phyloP scores from a whole-genome alignment of 495 filamentous ascomycete genomes.

The Rostrohypoxylon terebratum region DNA sequence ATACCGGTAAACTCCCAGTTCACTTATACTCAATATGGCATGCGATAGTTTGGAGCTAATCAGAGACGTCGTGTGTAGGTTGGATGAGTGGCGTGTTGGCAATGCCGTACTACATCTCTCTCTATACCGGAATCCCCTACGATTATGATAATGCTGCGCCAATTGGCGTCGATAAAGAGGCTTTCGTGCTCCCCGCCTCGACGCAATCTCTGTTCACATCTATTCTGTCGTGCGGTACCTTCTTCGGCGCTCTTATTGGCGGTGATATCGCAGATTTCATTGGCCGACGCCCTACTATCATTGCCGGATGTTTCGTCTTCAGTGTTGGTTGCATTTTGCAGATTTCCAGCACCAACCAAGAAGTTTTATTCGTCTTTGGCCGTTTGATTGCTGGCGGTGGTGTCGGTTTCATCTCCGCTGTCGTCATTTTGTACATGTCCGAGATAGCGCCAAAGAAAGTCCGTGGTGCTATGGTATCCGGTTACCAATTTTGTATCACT shows the following conservation, averaged over 20 bases:
- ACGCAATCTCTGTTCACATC: constrained; percentile 71
- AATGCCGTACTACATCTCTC: constrained; percentile 61
- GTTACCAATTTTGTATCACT: constrained; percentile 79
- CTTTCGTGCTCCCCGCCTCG: constrained; percentile 61
- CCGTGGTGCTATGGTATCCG: constrained; percentile 75
- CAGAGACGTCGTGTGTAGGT: constrained; percentile 62
- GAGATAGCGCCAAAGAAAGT: constrained; percentile 74
- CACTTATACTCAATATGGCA: constrained; percentile 16
- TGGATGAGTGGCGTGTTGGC: constrained; percentile 68
- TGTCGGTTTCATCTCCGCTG: constrained; percentile 66
- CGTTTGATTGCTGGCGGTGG: constrained; percentile 73
- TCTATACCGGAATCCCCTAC: constrained; percentile 59
- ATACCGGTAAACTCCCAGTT: constrained; percentile 62
- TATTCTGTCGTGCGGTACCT: constrained; percentile 74
- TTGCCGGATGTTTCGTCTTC: constrained; percentile 69
- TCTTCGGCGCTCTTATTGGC: constrained; percentile 73
- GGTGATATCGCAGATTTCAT: constrained; percentile 72
- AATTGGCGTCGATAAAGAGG: constrained; percentile 44
- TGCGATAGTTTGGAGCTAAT: constrained; percentile 66
- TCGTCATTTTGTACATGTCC: constrained; percentile 78
- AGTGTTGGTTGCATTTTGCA: constrained; percentile 69
- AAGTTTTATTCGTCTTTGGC: constrained; percentile 72
- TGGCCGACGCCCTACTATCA: constrained; percentile 71
- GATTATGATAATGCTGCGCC: constrained; percentile 58
- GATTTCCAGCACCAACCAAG: constrained; percentile 67